Evolutionary conservation across 139 green algal genomes (phyloP), one percentile per base, ranked within the genome.

Genomic region (Microglena sp.): DNA sequence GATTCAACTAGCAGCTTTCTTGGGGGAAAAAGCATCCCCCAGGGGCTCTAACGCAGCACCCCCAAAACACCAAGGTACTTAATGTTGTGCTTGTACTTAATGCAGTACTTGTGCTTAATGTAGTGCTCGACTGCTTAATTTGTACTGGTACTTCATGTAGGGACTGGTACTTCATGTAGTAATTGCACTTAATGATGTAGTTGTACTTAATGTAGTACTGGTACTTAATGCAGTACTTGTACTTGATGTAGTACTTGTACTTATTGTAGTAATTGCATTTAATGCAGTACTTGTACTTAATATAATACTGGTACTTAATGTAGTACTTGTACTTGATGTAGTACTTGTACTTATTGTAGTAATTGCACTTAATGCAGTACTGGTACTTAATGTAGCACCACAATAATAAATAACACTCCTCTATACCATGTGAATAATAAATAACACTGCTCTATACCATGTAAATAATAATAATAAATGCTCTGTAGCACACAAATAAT

Each of bases 291-390:
- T 50, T 50, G 40, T 50, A 24, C 15, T 50, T 50, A 18, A 24
- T 50, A 18, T 50, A 24, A 18, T 50, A 24, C 15, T 50, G 11
- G 40, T 50, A 24, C 15, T 50, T 50, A 18, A 24, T 50, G 40
- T 50, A 24, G 40, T 50, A 24, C 15, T 50, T 50, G 40, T 50
- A 24, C 15, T 50, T 50, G 40, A 24, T 50, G 40, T 50, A 24
- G 40, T 92, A 82, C 27, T 61, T 86, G 66, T 86, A 70, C 5
- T 60, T 66, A 80, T 87, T 86, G n/a, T 79, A n/a, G n/a, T n/a
- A n/a, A n/a, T n/a, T n/a, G n/a, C n/a, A n/a, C n/a, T n/a, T n/a
- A n/a, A n/a, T n/a, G n/a, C n/a, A n/a, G n/a, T n/a, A n/a, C n/a
- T n/a, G n/a, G n/a, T n/a, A n/a, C n/a, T n/a, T n/a, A n/a, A n/a